Evolutionary conservation across 2,329 filamentous ascomycete genomes (phyloP), one percentile per base, ranked within the genome.

Genomic region (Colletotrichum sidae): DNA sequence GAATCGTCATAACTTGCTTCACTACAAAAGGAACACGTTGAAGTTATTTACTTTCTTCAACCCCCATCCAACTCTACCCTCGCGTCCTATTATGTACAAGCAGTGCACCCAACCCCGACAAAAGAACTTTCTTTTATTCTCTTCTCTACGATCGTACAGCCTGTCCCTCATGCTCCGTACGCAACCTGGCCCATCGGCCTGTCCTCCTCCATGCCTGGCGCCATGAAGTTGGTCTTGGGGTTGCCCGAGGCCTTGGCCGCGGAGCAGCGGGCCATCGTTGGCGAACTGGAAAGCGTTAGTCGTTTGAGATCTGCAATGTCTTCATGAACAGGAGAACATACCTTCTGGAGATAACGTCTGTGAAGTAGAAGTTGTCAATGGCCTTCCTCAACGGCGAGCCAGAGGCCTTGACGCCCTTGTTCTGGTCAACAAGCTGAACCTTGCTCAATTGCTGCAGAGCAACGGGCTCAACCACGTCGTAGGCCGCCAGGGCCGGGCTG

Each of bases 351-450:
- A 99, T 97, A 64, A 91, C 89, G 81, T 99, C 95, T 78, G 96
- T 99, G 81, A 98, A 97, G 84, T 94, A 99, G 80, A 99, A 99
- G 84, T 99, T 93, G 74, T 97, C 90, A 72, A 99, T 93, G 62
- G 92, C 89, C 80, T 92, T 92, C 84, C 90, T 93, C 74, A 99
- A 85, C 37, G 92, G 88, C 72, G 85, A 81, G n/a, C 89, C 90
- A 45, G 84, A 90, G n/a, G 86, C 74, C 80, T 92, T 91, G 55
- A 88, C 81, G 52, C 93, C 94, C 88, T 96, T 97, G 85, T 98
- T 98, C 80, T 96, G 92, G 76, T 98, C 96, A 57, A 97, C 92
- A 63, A 99, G 85, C 81, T 98, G 95, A 63, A 97, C 91, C 86
- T 94, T 97, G 87, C 92, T 94, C 73, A 98, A 82, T 69, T 88